Base-by-base conservation (phyloP, 108 stramenopile genomes). In the Skeletonema marinoi region DNA sequence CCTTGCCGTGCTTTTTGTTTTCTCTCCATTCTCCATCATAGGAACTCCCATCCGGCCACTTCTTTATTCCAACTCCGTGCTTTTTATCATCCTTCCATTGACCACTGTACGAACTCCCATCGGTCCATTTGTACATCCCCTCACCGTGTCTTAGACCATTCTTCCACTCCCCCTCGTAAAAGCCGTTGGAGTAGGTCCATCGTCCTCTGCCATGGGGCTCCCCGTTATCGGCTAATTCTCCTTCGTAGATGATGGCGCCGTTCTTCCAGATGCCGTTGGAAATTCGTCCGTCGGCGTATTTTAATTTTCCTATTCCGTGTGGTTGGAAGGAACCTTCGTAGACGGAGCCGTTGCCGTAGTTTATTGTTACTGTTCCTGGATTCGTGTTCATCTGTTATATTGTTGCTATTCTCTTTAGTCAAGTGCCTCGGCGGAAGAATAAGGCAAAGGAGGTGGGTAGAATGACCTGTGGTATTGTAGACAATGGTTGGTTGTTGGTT, bases 181-280 rank as follows among this genome's bases (percentile, higher is more conserved):
- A 36, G 1, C 36, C 36, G 36, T 36, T 36, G 36, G 36, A 36
- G 36, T 36, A 36, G 6, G 6, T 21, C 50, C 19, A 46, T 14
- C 36, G 73, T 3, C 81, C 80, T 32, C 39, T 38, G 3, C 74
- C 72, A 10, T 66, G 64, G 1, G 78, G 78, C 32, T 51, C 14
- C 50, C 50, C 17, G 8, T 36, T 36, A 6, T 19, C 50, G 14
- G 1, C 6, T 6, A 51, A 51, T 19, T 51, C 50, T 4, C 50
- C 50, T 51, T 19, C 50, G 50, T 51, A 51, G 0, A 19, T 36
- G 11, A 69, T 38, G 0, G 54, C n/a, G 8, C 85, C 85, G 32
- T 82, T n/a, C 9, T 54, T 32, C 85, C 85, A 86, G 54, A 78
- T 74, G 44, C 85, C 85, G 39, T 82, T 77, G 44, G 78, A 61